Evolutionary conservation across 2,329 filamentous ascomycete species (phyloP).

Genomic region (Cercospora beticola): DNA sequence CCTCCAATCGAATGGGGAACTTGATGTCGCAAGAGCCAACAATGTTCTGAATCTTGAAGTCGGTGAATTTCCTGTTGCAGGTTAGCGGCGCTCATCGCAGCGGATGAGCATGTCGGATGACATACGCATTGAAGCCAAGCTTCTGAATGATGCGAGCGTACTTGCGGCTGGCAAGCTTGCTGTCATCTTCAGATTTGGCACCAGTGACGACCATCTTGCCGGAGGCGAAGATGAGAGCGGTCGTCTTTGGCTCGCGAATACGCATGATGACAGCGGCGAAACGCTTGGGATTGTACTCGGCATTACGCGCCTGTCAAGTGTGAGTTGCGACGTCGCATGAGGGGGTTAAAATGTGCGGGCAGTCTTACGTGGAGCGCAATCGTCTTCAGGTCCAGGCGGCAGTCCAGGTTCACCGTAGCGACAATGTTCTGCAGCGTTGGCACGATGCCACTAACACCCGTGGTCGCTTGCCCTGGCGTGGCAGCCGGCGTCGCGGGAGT

Average conservation of each 20-base stretch:
- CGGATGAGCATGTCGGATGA: conserved; percentile 8
- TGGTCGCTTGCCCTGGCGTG: conserved; percentile 77
- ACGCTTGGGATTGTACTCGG: conserved; percentile 93
- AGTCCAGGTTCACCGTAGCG: conserved; percentile 96
- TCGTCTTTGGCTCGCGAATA: conserved; percentile 98
- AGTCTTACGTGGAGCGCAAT: conserved; percentile 74
- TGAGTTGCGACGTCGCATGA: neutral
- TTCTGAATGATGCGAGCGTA: conserved; percentile 99
- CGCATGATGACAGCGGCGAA: conserved; percentile 72
- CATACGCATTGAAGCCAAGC: conserved; percentile 77
- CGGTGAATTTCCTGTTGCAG: conserved; percentile 73
- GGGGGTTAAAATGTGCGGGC: neutral
- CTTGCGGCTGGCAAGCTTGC: conserved; percentile 93
- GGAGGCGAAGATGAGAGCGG: conserved; percentile 93
- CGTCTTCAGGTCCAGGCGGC: conserved; percentile 95
- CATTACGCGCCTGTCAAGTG: conserved; percentile 62
- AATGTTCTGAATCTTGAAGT: conserved; percentile 99
- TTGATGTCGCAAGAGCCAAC: conserved; percentile 99
- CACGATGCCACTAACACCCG: conserved; percentile 40
- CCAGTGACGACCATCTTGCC: conserved; percentile 99
- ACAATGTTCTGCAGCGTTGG: conserved; percentile 45
- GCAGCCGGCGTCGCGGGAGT: conserved; percentile 87
- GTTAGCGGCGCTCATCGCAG: conserved; percentile 7
- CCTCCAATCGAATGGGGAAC: conserved; percentile 96
- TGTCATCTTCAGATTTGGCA: conserved; percentile 96